phyloP scores from a whole-genome alignment of 192 early-diverging fungal genomes.

The Linderina pennispora region DNA sequence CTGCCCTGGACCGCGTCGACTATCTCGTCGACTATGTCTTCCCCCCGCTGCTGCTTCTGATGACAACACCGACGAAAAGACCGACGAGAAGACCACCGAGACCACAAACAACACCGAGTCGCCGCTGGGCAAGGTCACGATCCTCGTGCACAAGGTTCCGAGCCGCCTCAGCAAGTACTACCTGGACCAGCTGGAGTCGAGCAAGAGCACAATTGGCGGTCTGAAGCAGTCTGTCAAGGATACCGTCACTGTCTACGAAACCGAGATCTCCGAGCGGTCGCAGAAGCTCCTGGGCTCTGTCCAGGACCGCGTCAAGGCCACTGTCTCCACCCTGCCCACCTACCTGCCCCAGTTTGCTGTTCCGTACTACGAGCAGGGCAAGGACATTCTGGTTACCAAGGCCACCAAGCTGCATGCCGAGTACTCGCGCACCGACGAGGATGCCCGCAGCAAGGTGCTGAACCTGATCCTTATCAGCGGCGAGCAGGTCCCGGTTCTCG shows the following conservation, averaged over 20 bases:
- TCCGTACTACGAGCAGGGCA: conserved; percentile 42
- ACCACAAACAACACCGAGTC: conserved; percentile 11
- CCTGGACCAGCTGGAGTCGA: conserved; percentile 31
- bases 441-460: conserved; percentile 34
- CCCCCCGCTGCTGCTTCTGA: conserved; percentile 5
- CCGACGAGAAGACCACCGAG: background rate
- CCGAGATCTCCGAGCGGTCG: conserved; percentile 37
- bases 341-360: conserved; percentile 38
- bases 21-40: conserved; percentile 54
- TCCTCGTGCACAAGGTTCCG: conserved; percentile 43
- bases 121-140: conserved; percentile 37
- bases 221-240: conserved; percentile 37
- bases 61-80: background rate
- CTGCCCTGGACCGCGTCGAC: conserved; percentile 52
- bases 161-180: conserved; percentile 33
- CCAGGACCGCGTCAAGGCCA: conserved; percentile 29
- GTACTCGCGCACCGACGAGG: conserved; percentile 41
- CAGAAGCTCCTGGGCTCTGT: conserved; percentile 21
- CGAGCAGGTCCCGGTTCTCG: conserved; percentile 43
- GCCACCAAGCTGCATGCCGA: conserved; percentile 40
- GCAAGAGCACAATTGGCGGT: conserved; percentile 27
- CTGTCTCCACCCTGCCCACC: conserved; percentile 32
- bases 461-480: conserved; percentile 45
- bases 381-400: conserved; percentile 41
- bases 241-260: conserved; percentile 32